Percentiles rank a stretch among this genome's conserved stretches.
phyloP scores from a whole-genome alignment of 225 moss, liverwort and hornwort species.

The Marchantia paleacea region DNA sequence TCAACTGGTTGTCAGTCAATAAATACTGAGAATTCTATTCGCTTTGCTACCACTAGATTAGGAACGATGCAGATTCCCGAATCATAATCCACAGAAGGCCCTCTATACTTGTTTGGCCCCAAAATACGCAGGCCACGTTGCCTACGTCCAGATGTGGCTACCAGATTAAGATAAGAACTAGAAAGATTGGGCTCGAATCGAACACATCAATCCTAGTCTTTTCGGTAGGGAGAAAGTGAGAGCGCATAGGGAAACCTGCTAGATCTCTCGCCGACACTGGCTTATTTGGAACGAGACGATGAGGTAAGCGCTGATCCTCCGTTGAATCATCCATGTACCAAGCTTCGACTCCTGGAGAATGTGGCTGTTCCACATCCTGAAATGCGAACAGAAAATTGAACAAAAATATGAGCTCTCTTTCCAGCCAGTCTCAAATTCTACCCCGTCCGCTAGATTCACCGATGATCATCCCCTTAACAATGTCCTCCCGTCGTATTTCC shows the following conservation, averaged over 20 bases:
- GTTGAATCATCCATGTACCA: conserved; percentile 46
- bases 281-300: conserved; percentile 35
- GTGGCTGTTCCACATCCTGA: conserved; percentile 23
- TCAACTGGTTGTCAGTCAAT: neutral
- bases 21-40: neutral
- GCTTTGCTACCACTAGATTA: neutral
- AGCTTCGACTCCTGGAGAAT: conserved; percentile 29
- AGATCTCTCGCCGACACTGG: conserved; percentile 33
- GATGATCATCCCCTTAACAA: neutral
- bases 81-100: neutral
- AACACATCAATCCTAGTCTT: neutral
- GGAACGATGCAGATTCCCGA: neutral
- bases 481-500: neutral
- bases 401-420: neutral
- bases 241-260: conserved; percentile 24
- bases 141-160: neutral
- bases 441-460: neutral
- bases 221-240: neutral
- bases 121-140: neutral
- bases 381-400: neutral
- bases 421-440: neutral
- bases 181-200: neutral
- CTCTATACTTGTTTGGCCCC: neutral
- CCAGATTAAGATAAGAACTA: neutral
- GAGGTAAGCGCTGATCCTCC: conserved; percentile 48